phyloP scores from a whole-genome alignment of 495 filamentous ascomycete genomes.

The Podospora tetraspora region DNA sequence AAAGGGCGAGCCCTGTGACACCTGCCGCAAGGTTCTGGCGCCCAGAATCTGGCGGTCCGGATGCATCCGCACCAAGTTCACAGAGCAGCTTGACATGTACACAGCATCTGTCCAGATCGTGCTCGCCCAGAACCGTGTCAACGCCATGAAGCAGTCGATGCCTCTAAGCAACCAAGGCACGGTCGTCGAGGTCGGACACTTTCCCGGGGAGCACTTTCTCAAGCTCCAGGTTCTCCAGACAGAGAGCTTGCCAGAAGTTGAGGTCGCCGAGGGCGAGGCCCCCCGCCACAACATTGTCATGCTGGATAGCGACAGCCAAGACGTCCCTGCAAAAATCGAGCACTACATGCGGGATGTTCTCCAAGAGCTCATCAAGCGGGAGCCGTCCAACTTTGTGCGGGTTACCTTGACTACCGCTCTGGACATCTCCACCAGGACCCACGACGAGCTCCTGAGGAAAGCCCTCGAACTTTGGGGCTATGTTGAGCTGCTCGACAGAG shows the following conservation, averaged over 20 bases:
- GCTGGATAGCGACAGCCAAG: constrained; percentile 62
- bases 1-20: constrained; percentile 69
- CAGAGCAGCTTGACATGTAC: constrained; percentile 68
- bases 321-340: constrained; percentile 61
- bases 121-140: constrained; percentile 61
- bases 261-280: constrained; percentile 27
- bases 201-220: constrained; percentile 51
- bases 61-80: constrained; percentile 70
- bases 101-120: constrained; percentile 64
- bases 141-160: constrained; percentile 51
- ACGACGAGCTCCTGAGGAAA: constrained; percentile 59
- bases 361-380: constrained; percentile 56
- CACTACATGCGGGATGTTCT: constrained; percentile 62
- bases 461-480: constrained; percentile 72
- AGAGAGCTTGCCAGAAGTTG: constrained; percentile 34
- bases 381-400: constrained; percentile 63
- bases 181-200: constrained; percentile 64
- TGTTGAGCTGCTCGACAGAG: constrained; percentile 67
- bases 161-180: constrained; percentile 54
- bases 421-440: constrained; percentile 49
- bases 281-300: constrained; percentile 46
- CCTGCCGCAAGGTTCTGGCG: constrained; percentile 71
- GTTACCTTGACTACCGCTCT: constrained; percentile 58
- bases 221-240: constrained; percentile 49
- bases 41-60: constrained; percentile 76